phyloP scores from a whole-genome alignment of 352 stramenopile genomes.

The Elongisporangium anandrum region DNA sequence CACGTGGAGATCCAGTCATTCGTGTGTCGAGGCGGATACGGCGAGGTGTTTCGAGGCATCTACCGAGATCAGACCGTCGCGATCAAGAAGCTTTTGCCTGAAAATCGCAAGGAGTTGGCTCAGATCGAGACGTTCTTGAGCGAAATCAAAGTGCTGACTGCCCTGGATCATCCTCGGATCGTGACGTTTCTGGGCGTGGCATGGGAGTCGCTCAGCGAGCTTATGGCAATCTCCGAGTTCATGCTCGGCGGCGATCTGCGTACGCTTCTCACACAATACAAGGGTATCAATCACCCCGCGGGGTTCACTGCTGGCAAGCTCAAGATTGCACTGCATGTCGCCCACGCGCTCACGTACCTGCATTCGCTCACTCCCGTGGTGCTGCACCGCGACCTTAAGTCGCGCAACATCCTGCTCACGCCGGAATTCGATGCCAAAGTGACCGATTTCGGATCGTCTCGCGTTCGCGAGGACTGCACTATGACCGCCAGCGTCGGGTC shows the following conservation, averaged over 20 bases:
- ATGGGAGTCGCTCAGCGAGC: conserved; percentile 43
- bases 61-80: conserved; percentile 31
- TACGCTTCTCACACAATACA: conserved; percentile 24
- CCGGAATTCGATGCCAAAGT: conserved; percentile 33
- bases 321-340: conserved; percentile 34
- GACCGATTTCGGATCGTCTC: conserved; percentile 46
- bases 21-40: conserved; percentile 26
- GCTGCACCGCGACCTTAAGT: conserved; percentile 62
- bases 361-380: conserved; percentile 30
- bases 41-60: conserved; percentile 28
- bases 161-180: conserved; percentile 45
- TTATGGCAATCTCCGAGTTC: conserved; percentile 51
- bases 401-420: conserved; percentile 55
- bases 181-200: conserved; percentile 51
- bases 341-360: conserved; percentile 39
- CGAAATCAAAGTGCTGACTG: conserved; percentile 36
- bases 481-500: conserved; percentile 22
- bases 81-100: conserved; percentile 32
- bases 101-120: conserved; percentile 32
- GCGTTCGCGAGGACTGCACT: conserved; percentile 14
- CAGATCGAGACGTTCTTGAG: conserved; percentile 34
- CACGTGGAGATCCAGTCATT: conserved; percentile 26
- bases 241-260: conserved; percentile 51
- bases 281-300: conserved; percentile 5
- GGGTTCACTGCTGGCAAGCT: conserved; percentile 29